Base-by-base conservation (phyloP, 495 filamentous ascomycete genomes). In the Extremus antarcticus region DNA sequence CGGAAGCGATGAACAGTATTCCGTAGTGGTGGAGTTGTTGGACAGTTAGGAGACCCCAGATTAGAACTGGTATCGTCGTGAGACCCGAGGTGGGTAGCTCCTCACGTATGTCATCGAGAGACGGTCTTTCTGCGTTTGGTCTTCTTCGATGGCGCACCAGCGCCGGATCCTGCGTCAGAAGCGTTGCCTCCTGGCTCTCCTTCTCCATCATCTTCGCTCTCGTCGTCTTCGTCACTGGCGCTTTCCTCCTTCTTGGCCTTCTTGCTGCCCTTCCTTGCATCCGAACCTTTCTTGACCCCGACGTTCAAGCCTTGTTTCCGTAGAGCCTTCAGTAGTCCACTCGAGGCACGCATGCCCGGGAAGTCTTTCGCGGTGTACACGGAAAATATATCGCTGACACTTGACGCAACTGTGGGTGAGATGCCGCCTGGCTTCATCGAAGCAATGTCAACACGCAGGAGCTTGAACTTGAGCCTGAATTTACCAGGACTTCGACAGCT, bases 321-420 rank as follows among this genome's bases (percentile, higher is more conserved):
- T 51, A 89, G 68, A 25, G 76, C 72, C 66, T 84, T 84, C 23
- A 85, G 86, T 29, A 89, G 64, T 21, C 74, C 69, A 22, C 82
- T 86, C 64, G 81, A 85, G 0, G 83, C 81, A 51, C 81, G 74
- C 92, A 97, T 95, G 8, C 92, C 91, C 0, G 88, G 88, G 59
- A 97, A 97, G 67, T 96, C 91, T 66, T 96, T 96, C n/a, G 91
- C 89, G 19, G 88, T 88, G 67, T 84, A 95, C 20, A 96, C 92
- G 21, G 83, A 82, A 65, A 97, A 96, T 9, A 81, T 72, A 41
- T 88, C 82, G 56, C 85, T 90, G 78, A 86, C 82, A 16, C 77
- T 77, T 25, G 79, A 75, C 0, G 83, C 81, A 4, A 85, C 71
- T 22, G 87, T 80, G 11, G 82, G 78, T 19, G 41, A 47, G 39